A percentile compares a stretch with the other conserved stretches of the same genome.
Evolutionary conservation across 306 rosid species (phyloP).

Genomic region (Gastrolobium bilobum): DNA sequence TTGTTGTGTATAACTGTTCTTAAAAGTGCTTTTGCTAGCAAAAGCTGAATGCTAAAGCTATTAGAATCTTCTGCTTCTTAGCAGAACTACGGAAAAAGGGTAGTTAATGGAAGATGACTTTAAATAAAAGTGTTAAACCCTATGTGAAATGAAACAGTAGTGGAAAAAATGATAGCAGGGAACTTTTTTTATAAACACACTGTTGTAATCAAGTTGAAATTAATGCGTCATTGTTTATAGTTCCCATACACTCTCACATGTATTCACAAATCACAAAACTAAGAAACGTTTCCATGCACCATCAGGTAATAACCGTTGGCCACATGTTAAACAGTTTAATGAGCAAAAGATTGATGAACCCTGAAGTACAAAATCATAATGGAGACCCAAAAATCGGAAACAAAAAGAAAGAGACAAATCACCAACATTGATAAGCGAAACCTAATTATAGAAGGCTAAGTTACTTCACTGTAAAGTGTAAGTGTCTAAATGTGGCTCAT

Average conservation of each 20-base stretch:
- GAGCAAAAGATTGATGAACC: neutral
- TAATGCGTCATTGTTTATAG: conserved; percentile 17
- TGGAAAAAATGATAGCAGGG: too few species aligned
- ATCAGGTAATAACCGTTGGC: neutral
- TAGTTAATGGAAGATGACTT: neutral
- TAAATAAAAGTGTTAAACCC: too few species aligned
- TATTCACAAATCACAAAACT: neutral
- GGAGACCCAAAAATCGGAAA: conserved; percentile 25
- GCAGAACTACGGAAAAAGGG: conserved; percentile 14
- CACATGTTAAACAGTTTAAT: neutral
- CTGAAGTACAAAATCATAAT: conserved; percentile 25
- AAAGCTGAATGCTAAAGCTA: conserved; percentile 1
- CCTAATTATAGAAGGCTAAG: conserved; percentile 39
- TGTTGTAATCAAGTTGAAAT: neutral
- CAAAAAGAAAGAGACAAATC: neutral
- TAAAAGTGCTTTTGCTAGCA: conserved; percentile 3
- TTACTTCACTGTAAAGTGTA: neutral
- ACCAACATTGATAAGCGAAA: conserved; percentile 45
- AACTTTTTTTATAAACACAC: neutral
- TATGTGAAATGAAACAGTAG: neutral
- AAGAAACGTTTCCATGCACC: conserved; percentile 26
- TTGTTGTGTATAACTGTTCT: neutral
- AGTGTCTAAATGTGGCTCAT: conserved; percentile 31
- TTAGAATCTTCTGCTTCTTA: neutral
- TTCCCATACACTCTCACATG: conserved; percentile 48